Evolutionary conservation across 2,329 filamentous ascomycete genomes (phyloP), one percentile per base, ranked within the genome.

Genomic region (Bipolaris cookei): DNA sequence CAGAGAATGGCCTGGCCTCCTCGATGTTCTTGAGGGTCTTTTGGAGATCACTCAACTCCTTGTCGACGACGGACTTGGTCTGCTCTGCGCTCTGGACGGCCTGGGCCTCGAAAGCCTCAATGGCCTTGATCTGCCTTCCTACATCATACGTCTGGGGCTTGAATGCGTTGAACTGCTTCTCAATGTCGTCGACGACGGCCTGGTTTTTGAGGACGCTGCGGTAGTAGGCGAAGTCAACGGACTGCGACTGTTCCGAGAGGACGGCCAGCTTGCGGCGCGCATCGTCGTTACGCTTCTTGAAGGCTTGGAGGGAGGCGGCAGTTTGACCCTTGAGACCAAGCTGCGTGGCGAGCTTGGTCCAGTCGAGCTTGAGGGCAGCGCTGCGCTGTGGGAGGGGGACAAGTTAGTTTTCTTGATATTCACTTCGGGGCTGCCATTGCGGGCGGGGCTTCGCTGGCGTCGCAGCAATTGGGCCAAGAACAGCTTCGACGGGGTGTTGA

Each of bases 251-350:
- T 81, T 97, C 92, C 64, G 87, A 88, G 58, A 99, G 91, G 63
- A 87, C 74, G 80, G 90, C 88, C 62, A 99, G 86, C 83, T 94
- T 94, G 84, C 95, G 94, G 82, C 94, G 93, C 77, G 92, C 94
- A 79, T 97, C 93, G 79, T 99, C 95, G 86, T 98, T 97, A 83
- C 95, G 93, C 88, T 97, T 95, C 88, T 99, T 99, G 90, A 99
- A 99, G 68, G 91, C 87, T 79, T 94, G 90, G 62, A 99, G 92
- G 62, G 94, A 90, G 74, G 89, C 83, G 70, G 91, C 93, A 70
- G 95, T 99, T 84, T 92, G 91, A 79, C 95, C 95, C 80, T 91
- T 91, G 80, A 99, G 92, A 80, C 94, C 94, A 75, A 99, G 92
- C 77, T 94, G 96, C 82, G 86, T 88, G 82, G 90, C 90, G 77